phyloP scores from a whole-genome alignment of 768 basidiomycete species.

The Suillus subalutaceus region DNA sequence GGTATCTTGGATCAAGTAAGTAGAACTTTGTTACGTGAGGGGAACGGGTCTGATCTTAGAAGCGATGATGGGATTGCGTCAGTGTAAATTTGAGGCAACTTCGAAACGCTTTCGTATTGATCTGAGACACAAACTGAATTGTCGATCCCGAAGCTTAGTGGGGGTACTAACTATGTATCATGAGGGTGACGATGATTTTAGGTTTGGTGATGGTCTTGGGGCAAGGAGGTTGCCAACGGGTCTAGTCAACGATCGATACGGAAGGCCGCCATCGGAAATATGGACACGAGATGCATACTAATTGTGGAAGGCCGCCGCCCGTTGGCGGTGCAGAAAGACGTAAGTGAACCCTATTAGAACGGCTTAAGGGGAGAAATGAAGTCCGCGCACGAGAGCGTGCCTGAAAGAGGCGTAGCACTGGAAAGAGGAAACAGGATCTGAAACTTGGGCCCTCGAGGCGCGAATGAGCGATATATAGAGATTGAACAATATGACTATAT shows the following conservation, averaged over 20 bases:
- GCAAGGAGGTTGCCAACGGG: neutral
- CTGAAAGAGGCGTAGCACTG: constrained; percentile 26
- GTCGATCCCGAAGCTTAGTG: constrained; percentile 5
- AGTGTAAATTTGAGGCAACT: neutral
- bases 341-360: constrained; percentile 22
- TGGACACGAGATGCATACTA: neutral
- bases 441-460: constrained; percentile 32
- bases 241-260: neutral
- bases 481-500: constrained; percentile 28
- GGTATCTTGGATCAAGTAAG: constrained; percentile 3
- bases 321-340: constrained; percentile 28
- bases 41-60: constrained; percentile 9
- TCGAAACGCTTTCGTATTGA: constrained; percentile 2
- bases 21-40: constrained; percentile 10
- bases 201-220: neutral
- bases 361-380: constrained; percentile 20
- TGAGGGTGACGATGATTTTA: constrained; percentile 1
- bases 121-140: neutral
- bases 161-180: neutral
- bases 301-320: neutral
- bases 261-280: constrained; percentile 5
- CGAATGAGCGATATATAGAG: constrained; percentile 6
- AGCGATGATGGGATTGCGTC: constrained; percentile 10
- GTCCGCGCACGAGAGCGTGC: constrained; percentile 27
- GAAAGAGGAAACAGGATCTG: constrained; percentile 23